Base-by-base conservation (phyloP, 176 grass and related monocot genomes). In the Musa troglodytarum region DNA sequence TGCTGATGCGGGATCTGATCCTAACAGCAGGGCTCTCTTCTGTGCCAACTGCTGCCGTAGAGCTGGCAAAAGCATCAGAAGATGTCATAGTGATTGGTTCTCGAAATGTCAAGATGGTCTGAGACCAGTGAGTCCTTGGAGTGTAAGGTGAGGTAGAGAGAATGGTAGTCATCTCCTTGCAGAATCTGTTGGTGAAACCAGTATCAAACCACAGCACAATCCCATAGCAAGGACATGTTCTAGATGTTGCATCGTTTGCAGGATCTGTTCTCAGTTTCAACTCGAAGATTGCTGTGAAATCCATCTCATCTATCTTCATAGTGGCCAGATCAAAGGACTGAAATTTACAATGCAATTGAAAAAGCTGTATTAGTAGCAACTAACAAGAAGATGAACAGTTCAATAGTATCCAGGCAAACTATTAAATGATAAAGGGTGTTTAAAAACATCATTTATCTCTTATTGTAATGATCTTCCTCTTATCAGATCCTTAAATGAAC, bases 171-270 rank as follows among this genome's bases (percentile, higher is more conserved):
- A 71, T 93, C 75, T 93, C 90, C 74, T 98, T 89, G 86, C 95
- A 98, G 87, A 89, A 98, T 84, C 90, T 81, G 52, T 55, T 58
- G 6, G 88, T 93, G 77, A 98, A 98, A 5, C 73, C 86, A 0
- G 86, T 93, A 54, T 93, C 95, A 54, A 98, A 98, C 95, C 95
- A 98, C 26, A 98, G 78, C 21, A 93, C 82, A 66, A 98, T 83
- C 64, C 95, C 95, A 71, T 98, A 88, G 58, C 95, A 98, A 84
- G 82, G 86, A 0, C 0, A 49, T 17, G 63, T 55, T 74, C 11
- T 10, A 16, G 59, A 0, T 5, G 49, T 21, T 70, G 71, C 78
- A 54, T 80, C 57, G 23, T 62, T 65, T 21, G 75, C 23, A 71
- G 52, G 55, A 52, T 89, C 65, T 56, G 43, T 53, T 57, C 56